Base-by-base conservation (phyloP, 805 yeast species). In the Kockiozyma suomiensis region DNA sequence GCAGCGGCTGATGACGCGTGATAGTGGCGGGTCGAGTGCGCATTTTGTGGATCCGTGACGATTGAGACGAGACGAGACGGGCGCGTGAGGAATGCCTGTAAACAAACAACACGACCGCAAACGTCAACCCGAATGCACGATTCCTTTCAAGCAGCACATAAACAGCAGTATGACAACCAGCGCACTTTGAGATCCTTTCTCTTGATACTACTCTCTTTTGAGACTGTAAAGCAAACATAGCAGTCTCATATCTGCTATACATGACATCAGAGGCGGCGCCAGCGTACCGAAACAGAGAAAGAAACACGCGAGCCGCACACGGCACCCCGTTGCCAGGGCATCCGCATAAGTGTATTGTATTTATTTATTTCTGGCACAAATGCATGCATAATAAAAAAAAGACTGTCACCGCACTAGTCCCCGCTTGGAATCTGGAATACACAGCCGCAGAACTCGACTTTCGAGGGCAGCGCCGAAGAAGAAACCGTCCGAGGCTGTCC, bases 211-310 rank as follows among this genome's bases (percentile, higher is more conserved):
- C n/a, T n/a, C n/a, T n/a, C n/a, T n/a, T n/a, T n/a, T n/a, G n/a
- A n/a, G 33, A 10, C 33, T 30, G 33, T 6, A 30, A 30, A 6
- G 33, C 33, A 10, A 37, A 6, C 15, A 17, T 6, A n/a, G 19
- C 41, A 30, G 10, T 6, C 33, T 10, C 33, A 30, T 7, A 30
- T 30, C 33, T 7, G 33, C 42, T 38, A 8, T 8, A 38, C 42
- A 38, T 47, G 50, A 47, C 50, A 47, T 47, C 50, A 47, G 50
- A 47, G 50, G 50, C 50, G 50, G 21, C 21, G 13, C 40, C 40
- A 25, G 6, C 23, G 23, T 47, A 23, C 40, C 50, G 25, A 5
- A 32, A 19, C 32, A 15, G 8, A 4, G 8, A 15, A 12, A 13
- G 12, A n/a, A 13, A 7, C 40, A 15, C 17, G 21, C 2, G 42